Base-by-base conservation (phyloP, 2,329 filamentous ascomycete genomes). In the Apiospora sp. region DNA sequence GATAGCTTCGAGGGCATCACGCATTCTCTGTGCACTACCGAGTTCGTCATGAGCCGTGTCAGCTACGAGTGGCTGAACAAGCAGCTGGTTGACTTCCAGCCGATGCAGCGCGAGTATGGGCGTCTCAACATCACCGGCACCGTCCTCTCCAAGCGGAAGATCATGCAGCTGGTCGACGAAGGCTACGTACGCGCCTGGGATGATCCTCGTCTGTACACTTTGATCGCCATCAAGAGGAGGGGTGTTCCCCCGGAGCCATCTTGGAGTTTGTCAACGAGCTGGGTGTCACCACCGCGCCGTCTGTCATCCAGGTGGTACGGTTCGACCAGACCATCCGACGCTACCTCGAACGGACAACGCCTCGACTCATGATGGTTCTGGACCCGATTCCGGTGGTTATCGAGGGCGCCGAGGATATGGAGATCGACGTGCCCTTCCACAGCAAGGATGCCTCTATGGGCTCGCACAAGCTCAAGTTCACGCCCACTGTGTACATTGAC, bases 1-100 rank as follows among this genome's bases (percentile, higher is more conserved):
- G 96, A 98, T 87, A 95, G 93, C 76, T 94, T 98, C 75, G 96
- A 99, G 82, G 89, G 90, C 24, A 97, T 98, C 78, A 95, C 95
- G 0, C 96, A 98, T 85, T 96, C 93, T 19, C 87, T 98, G 27
- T 98, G 96, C 81, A 98, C 96, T 0, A 96, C 93, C 1, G 96
- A 98, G 81, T 98, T 98, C 78, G 91, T 95, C 76, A 90, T 94
- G 70, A 93, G 93, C 27, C 87, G 96, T 73, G 92, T 93, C 67
- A 96, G 94, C 51, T 99, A 98, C 80, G 95, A 98, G 80, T 98
- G 90, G 90, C 86, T 98, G 46, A 94, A 96, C 82, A 91, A 94
- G 82, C 89, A 90, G 14, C 87, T 97, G 19, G 94, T 91, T 48
- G 91, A 97, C 72, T 97, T 97, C 82, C 90, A 94, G 79, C 95